These are phyloP conservation scores for Endothia cerciana DNA, from an alignment of 2,329 filamentous ascomycete species.

Conservation along the genomic window DNA sequence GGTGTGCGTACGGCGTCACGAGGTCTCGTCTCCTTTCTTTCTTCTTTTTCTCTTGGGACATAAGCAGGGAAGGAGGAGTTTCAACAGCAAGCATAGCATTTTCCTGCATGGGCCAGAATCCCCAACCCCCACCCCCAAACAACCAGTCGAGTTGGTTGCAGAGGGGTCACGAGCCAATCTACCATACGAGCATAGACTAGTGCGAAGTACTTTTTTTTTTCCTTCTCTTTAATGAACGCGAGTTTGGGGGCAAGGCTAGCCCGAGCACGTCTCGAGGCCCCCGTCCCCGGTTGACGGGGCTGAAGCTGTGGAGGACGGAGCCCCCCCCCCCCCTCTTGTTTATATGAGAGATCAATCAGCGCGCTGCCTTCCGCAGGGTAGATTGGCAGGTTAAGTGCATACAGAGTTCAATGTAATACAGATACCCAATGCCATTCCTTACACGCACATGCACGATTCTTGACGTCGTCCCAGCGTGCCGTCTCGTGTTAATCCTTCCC, in stretches of 20 bases:
- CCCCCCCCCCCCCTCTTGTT: too few relatives aligned
- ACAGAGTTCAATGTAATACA: conserved; percentile 7
- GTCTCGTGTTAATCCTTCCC: too few relatives aligned
- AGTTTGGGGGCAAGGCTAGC: conserved; percentile 16
- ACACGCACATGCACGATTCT: too few relatives aligned
- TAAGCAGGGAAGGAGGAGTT: neutral
- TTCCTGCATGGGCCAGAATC: conserved; percentile 13
- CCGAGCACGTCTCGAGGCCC: too few relatives aligned
- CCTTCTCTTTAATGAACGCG: conserved; percentile 23
- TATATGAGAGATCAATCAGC: too few relatives aligned
- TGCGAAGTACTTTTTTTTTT: neutral
- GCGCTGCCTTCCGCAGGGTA: neutral
- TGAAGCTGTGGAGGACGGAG: neutral
- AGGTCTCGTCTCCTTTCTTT: neutral
- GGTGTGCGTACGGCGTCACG: neutral
- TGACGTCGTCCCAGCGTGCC: too few relatives aligned
- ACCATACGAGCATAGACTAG: conserved; percentile 19
- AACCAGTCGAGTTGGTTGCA: neutral
- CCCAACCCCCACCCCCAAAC: too few relatives aligned
- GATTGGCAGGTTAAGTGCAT: conserved; percentile 10
- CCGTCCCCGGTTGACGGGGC: too few relatives aligned
- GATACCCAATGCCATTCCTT: conserved; percentile 1
- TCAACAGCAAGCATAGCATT: conserved; percentile 23
- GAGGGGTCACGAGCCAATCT: neutral
- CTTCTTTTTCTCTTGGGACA: neutral